A percentile compares a stretch with the other conserved stretches of the same genome.
Evolutionary conservation across 148 eudicot genomes (phyloP).

Genomic region (Camellia japonica): DNA sequence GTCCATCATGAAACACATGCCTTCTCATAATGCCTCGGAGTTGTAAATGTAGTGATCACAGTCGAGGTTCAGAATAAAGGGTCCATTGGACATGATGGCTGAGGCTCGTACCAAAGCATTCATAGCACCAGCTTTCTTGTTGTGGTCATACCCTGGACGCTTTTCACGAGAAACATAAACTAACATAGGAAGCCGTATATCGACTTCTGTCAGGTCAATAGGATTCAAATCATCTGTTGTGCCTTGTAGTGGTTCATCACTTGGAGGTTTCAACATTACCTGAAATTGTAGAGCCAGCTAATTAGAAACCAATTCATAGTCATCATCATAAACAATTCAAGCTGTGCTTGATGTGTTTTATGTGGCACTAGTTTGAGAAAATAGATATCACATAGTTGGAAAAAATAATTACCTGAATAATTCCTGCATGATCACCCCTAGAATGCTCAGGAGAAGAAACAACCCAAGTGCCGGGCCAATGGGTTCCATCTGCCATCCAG

Average conservation of each 20-base stretch:
- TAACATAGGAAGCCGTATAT: conserved; percentile 86
- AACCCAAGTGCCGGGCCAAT: conserved; percentile 96
- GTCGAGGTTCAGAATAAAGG: conserved; percentile 87
- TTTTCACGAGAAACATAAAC: conserved; percentile 96
- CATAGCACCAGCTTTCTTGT: conserved; percentile 99
- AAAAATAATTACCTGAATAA: conserved; percentile 64
- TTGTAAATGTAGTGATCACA: conserved; percentile 96
- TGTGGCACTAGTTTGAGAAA: not conserved
- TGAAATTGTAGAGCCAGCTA: conserved; percentile 17
- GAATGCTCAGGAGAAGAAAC: conserved; percentile 63
- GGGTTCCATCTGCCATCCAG: conserved; percentile 96
- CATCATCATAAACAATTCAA: not conserved
- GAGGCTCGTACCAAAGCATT: conserved; percentile 94
- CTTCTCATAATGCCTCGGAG: conserved; percentile 82
- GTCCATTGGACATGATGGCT: conserved; percentile 93
- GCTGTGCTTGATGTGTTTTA: not conserved
- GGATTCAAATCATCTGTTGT: conserved; percentile 38
- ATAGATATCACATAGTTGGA: not conserved
- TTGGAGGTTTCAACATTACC: conserved; percentile 98
- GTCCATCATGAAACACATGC: conserved; percentile 99
- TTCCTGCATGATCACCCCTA: conserved; percentile 93
- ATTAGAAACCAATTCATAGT: not conserved
- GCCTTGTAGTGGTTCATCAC: conserved; percentile 72
- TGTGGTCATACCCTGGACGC: conserved; percentile 96
- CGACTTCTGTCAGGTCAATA: conserved; percentile 66